These are phyloP conservation scores for Gorgonomyces haynaldii DNA, from an alignment of 192 early-diverging fungal genomes.

Conservation along the genomic window DNA sequence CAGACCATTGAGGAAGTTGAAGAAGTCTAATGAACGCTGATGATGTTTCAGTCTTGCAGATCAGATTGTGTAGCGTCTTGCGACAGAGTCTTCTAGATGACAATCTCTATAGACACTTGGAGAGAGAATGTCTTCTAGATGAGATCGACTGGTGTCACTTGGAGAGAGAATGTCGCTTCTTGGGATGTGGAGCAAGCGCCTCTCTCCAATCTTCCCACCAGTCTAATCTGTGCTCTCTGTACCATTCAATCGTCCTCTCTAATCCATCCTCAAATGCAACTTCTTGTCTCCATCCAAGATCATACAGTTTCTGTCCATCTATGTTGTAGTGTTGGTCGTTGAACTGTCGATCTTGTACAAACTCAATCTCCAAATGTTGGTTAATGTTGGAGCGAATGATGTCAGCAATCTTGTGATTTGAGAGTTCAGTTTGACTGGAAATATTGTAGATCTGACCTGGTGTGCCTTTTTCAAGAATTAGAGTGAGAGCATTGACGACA, in stretches of 20 bases:
- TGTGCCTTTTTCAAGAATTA: slow-evolving; percentile 52
- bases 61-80: no score
- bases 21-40: no score
- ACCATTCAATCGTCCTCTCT: slow-evolving; percentile 27
- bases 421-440: slow-evolving; percentile 55
- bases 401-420: slow-evolving; percentile 53
- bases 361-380: slow-evolving; percentile 39
- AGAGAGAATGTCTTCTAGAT: no score
- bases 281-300: slow-evolving; percentile 54
- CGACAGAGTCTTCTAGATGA: no score
- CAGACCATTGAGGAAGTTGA: no score
- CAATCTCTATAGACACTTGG: no score
- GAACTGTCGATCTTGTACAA: slow-evolving; percentile 64
- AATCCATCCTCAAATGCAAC: slow-evolving; percentile 54
- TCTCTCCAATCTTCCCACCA: slow-evolving; percentile 10
- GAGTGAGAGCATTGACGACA: slow-evolving; percentile 53
- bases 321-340: slow-evolving; percentile 70
- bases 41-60: no score
- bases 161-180: no score
- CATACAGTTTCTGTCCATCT: slow-evolving; percentile 53
- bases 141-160: no score
- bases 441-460: slow-evolving; percentile 74
- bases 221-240: background rate
- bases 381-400: slow-evolving; percentile 2
- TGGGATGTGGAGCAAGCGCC: no score